Percentiles rank a stretch among this genome's conserved stretches.
Conservation (phyloP, 2,329 filamentous ascomycete genomes). For the Rugonectria rugulosa region DNA sequence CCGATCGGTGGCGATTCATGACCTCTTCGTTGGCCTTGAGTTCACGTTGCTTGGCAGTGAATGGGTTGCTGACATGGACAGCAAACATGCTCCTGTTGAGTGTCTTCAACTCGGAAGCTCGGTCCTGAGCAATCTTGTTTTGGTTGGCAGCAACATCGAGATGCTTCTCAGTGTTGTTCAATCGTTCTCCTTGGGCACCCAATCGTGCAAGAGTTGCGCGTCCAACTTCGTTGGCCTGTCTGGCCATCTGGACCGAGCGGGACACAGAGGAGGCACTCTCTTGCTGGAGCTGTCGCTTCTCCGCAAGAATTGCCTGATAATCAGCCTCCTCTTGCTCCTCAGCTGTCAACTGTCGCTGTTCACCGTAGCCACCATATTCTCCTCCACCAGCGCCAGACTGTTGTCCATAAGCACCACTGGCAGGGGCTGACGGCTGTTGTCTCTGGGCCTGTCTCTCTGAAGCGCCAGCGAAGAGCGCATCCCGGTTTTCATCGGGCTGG, state of each 20-base stretch:
- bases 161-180: constrained; percentile 84
- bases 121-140: constrained; percentile 78
- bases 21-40: constrained; percentile 72
- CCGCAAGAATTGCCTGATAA: constrained; percentile 64
- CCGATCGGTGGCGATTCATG: constrained; percentile 71
- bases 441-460: constrained; percentile 56
- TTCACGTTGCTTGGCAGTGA: constrained; percentile 73
- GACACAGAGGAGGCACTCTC: constrained; percentile 63
- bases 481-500: constrained; percentile 61
- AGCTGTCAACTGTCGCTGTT: constrained; percentile 79
- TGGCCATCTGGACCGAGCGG: constrained; percentile 50
- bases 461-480: constrained; percentile 69
- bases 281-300: constrained; percentile 75
- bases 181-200: constrained; percentile 78
- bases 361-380: constrained; percentile 65
- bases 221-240: constrained; percentile 63
- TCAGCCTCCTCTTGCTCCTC: constrained; percentile 80
- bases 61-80: constrained; percentile 78
- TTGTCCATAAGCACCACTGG: constrained; percentile 33
- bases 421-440: constrained; percentile 34
- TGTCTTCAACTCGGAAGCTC: constrained; percentile 82
- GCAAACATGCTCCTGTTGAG: constrained; percentile 93
- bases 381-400: constrained; percentile 37
- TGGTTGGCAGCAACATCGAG: constrained; percentile 81
- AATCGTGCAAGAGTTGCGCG: constrained; percentile 76